These are phyloP conservation scores for Fusarium robinianum DNA, from an alignment of 2,329 filamentous ascomycete species.

Conservation along the genomic window DNA sequence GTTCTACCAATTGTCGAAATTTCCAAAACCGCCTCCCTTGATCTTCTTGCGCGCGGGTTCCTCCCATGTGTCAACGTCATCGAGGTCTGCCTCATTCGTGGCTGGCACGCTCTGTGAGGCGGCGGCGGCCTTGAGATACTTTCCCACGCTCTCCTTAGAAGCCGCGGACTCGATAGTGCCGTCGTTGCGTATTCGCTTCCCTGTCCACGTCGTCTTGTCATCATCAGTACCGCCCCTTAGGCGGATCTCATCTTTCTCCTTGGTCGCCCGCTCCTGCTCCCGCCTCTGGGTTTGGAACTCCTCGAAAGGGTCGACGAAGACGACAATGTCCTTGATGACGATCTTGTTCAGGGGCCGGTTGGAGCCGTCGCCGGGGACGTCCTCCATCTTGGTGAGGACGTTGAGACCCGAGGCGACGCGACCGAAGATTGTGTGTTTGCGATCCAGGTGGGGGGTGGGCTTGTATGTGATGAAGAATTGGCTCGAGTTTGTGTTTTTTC, in stretches of 20 bases:
- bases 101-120: constrained; percentile 34
- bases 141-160: constrained; percentile 64
- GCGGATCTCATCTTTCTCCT: constrained; percentile 64
- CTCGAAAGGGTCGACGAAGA: constrained; percentile 94
- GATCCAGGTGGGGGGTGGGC: constrained; percentile 80
- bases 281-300: constrained; percentile 82
- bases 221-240: constrained; percentile 77
- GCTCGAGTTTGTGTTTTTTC: constrained; percentile 94
- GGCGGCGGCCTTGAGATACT: constrained; percentile 73
- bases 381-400: constrained; percentile 76
- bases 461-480: constrained; percentile 96
- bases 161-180: constrained; percentile 58
- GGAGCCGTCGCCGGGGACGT: constrained; percentile 72
- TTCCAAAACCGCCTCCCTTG: constrained; percentile 81
- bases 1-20: constrained; percentile 86
- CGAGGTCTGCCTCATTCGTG: constrained; percentile 64
- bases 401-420: constrained; percentile 77
- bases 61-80: constrained; percentile 67
- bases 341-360: constrained; percentile 80
- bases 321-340: constrained; percentile 77
- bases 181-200: constrained; percentile 78
- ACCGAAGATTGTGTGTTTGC: constrained; percentile 97
- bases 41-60: constrained; percentile 81
- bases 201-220: constrained; percentile 93
- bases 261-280: constrained; percentile 62